phyloP scores from a whole-genome alignment of 75 land plant genomes.

The Sequoiadendron giganteum region DNA sequence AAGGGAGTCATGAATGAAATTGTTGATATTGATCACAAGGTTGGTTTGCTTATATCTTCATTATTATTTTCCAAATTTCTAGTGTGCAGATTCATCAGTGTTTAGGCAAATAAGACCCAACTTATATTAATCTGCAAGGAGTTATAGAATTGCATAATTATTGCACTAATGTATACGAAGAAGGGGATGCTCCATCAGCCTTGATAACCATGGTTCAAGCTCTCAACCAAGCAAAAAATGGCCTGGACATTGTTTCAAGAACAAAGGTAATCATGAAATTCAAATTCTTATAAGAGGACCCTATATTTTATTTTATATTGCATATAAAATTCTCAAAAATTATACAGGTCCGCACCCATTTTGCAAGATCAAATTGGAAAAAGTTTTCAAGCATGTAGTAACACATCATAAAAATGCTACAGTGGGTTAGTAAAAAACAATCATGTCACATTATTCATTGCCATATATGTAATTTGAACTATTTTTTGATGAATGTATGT shows the following conservation, averaged over 20 bases:
- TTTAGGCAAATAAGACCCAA: background rate
- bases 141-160: slow-evolving; percentile 73
- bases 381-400: slow-evolving; percentile 23
- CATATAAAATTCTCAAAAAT: background rate
- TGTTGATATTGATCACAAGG: slow-evolving; percentile 52
- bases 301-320: no score
- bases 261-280: slow-evolving; percentile 37
- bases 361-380: slow-evolving; percentile 66
- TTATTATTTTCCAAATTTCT: background rate
- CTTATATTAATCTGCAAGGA: slow-evolving; percentile 26
- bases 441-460: background rate
- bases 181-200: slow-evolving; percentile 67
- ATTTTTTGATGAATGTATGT: background rate
- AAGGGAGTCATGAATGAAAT: slow-evolving; percentile 87
- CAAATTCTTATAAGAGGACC: background rate
- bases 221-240: slow-evolving; percentile 71
- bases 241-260: slow-evolving; percentile 67
- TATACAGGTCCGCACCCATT: slow-evolving; percentile 59
- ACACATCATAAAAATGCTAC: slow-evolving; percentile 9
- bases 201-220: slow-evolving; percentile 71
- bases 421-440: background rate
- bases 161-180: slow-evolving; percentile 72
- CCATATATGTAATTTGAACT: background rate
- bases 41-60: background rate
- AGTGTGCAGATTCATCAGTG: background rate